phyloP scores from a whole-genome alignment of 202 grass and related monocot species.

The Eragrostis tef region DNA sequence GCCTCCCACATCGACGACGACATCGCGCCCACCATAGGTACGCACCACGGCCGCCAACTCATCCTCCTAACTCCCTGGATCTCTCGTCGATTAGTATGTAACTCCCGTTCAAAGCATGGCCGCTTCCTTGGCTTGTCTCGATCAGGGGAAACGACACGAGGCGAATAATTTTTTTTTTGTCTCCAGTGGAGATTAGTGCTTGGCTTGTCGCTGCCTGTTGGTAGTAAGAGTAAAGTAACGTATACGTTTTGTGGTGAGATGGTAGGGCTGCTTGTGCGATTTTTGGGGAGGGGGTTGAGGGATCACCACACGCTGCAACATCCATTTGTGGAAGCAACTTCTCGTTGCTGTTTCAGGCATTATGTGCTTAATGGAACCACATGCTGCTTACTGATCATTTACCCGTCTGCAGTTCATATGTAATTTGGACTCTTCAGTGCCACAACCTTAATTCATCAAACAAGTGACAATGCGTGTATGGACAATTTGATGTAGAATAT shows the following conservation, averaged over 20 bases:
- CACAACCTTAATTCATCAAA: background rate
- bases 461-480: background rate
- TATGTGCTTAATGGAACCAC: background rate
- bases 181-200: background rate
- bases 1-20: conserved; percentile 57
- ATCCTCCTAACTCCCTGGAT: conserved; percentile 28
- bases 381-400: background rate
- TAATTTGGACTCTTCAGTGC: background rate
- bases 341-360: conserved; percentile 23
- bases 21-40: conserved; percentile 77
- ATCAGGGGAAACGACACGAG: background rate
- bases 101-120: background rate
- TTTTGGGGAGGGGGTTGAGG: background rate
- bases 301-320: conserved; percentile 2
- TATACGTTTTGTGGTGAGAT: background rate
- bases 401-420: background rate
- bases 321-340: background rate
- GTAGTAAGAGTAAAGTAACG: background rate
- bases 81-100: conserved; percentile 35
- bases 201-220: conserved; percentile 2
- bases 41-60: background rate
- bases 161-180: conserved; percentile 6
- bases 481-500: background rate
- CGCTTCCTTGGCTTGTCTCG: conserved; percentile 1
- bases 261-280: background rate